Base-by-base conservation (phyloP, 306 rosid genomes). In the Prinsepia uniflora region DNA sequence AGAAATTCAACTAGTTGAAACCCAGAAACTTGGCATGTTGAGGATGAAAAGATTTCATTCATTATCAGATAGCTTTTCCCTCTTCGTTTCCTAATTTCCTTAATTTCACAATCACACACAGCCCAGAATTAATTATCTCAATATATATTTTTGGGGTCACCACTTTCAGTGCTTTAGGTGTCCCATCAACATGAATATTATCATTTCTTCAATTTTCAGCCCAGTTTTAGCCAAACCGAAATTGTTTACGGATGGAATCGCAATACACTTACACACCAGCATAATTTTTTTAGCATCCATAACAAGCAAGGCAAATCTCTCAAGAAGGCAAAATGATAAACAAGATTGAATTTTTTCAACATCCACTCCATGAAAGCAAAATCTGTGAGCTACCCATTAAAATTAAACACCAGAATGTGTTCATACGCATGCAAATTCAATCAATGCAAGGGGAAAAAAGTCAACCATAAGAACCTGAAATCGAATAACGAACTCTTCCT, bases 401-500 rank as follows among this genome's bases (percentile, higher is more conserved):
- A 55, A 41, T 20, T 68, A 55, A 36, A 39, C 61, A 15, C 46
- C 2, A 4, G 44, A 36, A 4, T 4, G 13, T 67, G 10, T 24
- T 6, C 8, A 8, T 3, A 39, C 11, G 1, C 73, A 57, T 58
- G 62, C 6, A 63, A 67, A 40, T 63, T 13, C 46, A 78, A 63
- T 14, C 67, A 41, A 59, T 57, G 6, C 7, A 4, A 8, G 10
- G 19, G 20, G 8, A 30, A 42, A 42, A 43, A 54, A 13, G 10
- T 15, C 7, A 53, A 77, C 48, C 68, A n/a, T 17, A 71, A 44
- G 70, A 80, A 93, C 99, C 99, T 94, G 99, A 66, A 94, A 89
- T 11, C 87, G 85, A 62, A 94, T 94, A 39, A 94, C 85, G 75
- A 94, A 94, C 11, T 94, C 99, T 72, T 94, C 97, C 79, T 94